These are phyloP conservation scores for Coniferiporia sulphurascens DNA, from an alignment of 1,284 basidiomycete species.

Conservation along the genomic window DNA sequence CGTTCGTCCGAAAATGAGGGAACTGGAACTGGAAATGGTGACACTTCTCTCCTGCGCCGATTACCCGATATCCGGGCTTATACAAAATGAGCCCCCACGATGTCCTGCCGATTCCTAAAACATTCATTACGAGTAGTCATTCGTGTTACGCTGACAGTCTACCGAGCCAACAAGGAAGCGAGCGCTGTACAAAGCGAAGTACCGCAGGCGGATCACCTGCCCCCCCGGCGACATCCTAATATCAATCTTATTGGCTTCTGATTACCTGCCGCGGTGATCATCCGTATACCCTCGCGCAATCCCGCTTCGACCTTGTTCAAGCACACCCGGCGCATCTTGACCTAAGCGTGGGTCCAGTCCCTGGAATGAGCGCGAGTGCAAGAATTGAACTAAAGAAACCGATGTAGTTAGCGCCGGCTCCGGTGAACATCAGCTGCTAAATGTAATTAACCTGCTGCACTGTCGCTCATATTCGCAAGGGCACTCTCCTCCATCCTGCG, in stretches of 20 bases:
- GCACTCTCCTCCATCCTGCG: constrained; percentile 61
- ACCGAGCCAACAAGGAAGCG: too few species aligned
- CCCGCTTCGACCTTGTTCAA: constrained; percentile 88
- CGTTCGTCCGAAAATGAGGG: too few species aligned
- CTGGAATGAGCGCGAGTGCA: constrained; percentile 69
- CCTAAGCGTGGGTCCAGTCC: constrained; percentile 83
- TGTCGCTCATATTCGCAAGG: constrained; percentile 54
- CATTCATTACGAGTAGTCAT: too few species aligned
- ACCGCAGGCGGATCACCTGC: not conserved
- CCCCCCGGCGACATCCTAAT: not conserved
- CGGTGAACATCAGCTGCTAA: too few species aligned
- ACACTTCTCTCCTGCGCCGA: not conserved
- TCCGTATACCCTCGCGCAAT: constrained; percentile 84
- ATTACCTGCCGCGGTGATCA: constrained; percentile 21
- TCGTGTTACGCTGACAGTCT: too few species aligned
- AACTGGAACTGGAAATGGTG: not conserved
- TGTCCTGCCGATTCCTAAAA: too few species aligned
- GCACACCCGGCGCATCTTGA: constrained; percentile 70
- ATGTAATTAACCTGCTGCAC: constrained; percentile 35
- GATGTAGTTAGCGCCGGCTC: not conserved
- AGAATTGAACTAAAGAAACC: constrained; percentile 49
- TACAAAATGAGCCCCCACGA: too few species aligned
- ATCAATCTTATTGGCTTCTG: not conserved
- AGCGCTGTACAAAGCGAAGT: too few species aligned
- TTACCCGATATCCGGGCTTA: too few species aligned